Base-by-base conservation (phyloP, 2,329 filamentous ascomycete species). In the Colletotrichum horii region DNA sequence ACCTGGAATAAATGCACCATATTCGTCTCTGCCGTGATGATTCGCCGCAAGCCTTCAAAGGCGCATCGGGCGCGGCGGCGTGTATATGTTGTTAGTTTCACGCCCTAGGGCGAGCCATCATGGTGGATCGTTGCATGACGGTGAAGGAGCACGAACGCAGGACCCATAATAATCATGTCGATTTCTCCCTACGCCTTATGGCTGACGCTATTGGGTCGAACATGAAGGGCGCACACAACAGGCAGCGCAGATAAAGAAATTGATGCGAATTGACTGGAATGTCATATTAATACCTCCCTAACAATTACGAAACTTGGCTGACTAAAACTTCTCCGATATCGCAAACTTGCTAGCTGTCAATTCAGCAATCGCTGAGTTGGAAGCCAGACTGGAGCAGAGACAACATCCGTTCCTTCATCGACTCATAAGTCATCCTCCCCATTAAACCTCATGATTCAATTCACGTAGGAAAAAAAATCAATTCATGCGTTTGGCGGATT, bases 161-260 rank as follows among this genome's bases (percentile, higher is more conserved):
- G 70, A 30, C 71, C 43, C 66, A 62, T 60, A 70, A 48, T 38
- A 66, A 34, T 22, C 71, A 56, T 74, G 58, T 60, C 58, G 58
- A 70, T 16, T 48, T 32, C 71, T 74, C 66, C 71, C 66, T 74
- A 58, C 71, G 71, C 71, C 66, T 62, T 66, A 32, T 26, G 11
- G 8, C n/a, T 48, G n/a, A 34, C 43, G 4, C 22, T 24, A 55
- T 7, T 16, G 12, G n/a, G 30, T n/a, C 60, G 6, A 26, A 2
- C 8, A 52, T 4, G 15, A 30, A 58, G 22, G 66, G 58, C 34
- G 34, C n/a, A 24, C n/a, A 65, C 12, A 26, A 30, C 15, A 58
- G 24, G 24, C 15, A 0, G 24, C 2, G 4, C 22, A 16, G 24
- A 28, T 7, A 9, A 58, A 28, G 22, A 58, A 58, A 58, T 30